Evolutionary conservation across 768 basidiomycete species (phyloP), one percentile per base, ranked within the genome.

Genomic region (Leccinum boreale): DNA sequence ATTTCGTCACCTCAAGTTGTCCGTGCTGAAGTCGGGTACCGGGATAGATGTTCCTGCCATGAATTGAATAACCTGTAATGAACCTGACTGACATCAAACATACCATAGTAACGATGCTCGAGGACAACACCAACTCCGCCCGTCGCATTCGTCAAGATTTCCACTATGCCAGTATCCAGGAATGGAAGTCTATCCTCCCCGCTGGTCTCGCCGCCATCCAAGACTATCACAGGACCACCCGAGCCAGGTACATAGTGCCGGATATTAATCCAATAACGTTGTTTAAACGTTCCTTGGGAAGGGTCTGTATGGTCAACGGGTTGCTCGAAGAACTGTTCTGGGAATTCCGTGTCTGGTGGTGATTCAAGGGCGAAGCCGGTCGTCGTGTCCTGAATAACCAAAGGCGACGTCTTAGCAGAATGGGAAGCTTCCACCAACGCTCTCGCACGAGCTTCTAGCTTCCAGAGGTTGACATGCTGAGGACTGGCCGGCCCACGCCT

Each of bases 181-280:
- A 78, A 80, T 23, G 74, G 75, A 46, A 79, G 56, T 45, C 85
- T 63, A 42, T 89, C 82, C 71, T 84, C 85, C 19, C 93, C 96
- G 60, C 83, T 88, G 4, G 93, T 96, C 75, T 98, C 96, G 15
- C 96, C 96, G 1, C 92, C 93, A 71, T 98, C 96, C 21, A 98
- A 74, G 2, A 98, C 84, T 63, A 93, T 87, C 21, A 98, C 92
- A 0, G 95, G 96, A 2, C 86, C 90, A 46, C 86, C 85, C 2
- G 79, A 73, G 6, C 85, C 80, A 0, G 85, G 78, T 55, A 82
- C 77, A 71, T 95, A 98, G 70, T 92, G 85, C 33, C 90, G 81
- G 19, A 84, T 83, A 67, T 87, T 94, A 36, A 95, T 79, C 96
- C 96, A 99, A 73, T 93, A 99, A 19, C 96, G 82, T 68, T 98